A percentile compares a stretch with the other conserved stretches of the same genome.
phyloP scores from a whole-genome alignment of 805 yeast species.

The Pichia sporocuriosa region DNA sequence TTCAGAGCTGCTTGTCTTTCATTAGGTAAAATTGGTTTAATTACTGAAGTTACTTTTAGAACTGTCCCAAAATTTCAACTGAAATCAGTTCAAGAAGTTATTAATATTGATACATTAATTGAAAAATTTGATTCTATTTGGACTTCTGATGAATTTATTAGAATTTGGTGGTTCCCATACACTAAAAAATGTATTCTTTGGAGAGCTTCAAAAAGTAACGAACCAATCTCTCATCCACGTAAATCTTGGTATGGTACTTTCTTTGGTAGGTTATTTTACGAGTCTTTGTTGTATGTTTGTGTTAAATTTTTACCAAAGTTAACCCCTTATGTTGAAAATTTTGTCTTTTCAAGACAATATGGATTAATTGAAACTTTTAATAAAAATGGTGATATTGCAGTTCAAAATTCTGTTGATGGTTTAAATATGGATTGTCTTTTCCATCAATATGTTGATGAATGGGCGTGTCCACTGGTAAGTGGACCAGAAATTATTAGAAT shows the following conservation, averaged over 20 bases:
- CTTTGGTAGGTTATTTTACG: slow-evolving; percentile 74
- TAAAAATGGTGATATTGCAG: slow-evolving; percentile 47
- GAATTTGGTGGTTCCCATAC: slow-evolving; percentile 98
- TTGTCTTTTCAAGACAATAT: slow-evolving; percentile 80
- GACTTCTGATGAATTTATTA: slow-evolving; percentile 83
- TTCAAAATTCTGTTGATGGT: slow-evolving; percentile 77
- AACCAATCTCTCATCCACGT: slow-evolving; percentile 56
- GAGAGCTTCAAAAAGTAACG: slow-evolving; percentile 77
- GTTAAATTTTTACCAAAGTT: slow-evolving; percentile 65
- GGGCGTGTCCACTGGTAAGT: slow-evolving; percentile 85
- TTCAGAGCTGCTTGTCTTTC: slow-evolving; percentile 82
- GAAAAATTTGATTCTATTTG: slow-evolving; percentile 72
- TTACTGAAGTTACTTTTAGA: slow-evolving; percentile 78
- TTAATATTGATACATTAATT: slow-evolving; percentile 67
- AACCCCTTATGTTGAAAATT: slow-evolving; percentile 80
- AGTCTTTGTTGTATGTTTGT: slow-evolving; percentile 70
- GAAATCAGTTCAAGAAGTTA: slow-evolving; percentile 74
- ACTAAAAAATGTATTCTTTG: slow-evolving; percentile 78
- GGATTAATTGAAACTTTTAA: slow-evolving; percentile 66
- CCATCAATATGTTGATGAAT: slow-evolving; percentile 90
- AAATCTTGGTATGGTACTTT: slow-evolving; percentile 81
- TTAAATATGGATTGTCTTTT: slow-evolving; percentile 94
- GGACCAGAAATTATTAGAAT: slow-evolving; percentile 67
- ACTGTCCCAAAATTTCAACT: slow-evolving; percentile 79
- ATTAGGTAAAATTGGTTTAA: slow-evolving; percentile 86